Conservation (phyloP, 2,329 filamentous ascomycete genomes). For the Neofusicoccum laricinum region DNA sequence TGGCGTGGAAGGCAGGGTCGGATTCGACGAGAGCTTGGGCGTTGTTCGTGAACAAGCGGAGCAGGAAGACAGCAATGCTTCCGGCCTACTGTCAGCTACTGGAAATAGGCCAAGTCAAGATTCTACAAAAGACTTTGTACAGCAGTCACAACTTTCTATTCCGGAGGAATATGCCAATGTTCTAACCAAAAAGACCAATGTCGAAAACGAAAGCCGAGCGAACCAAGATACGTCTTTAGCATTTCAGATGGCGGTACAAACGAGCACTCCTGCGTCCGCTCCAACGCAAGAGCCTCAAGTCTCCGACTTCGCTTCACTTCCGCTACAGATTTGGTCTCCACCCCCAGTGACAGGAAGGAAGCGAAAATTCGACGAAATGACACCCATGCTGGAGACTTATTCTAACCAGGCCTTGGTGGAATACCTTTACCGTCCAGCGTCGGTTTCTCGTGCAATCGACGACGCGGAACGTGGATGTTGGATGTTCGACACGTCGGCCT, state of each 20-base stretch:
- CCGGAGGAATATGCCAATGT: not conserved
- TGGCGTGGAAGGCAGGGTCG: not conserved
- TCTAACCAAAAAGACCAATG: too few relatives aligned
- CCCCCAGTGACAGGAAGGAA: constrained; percentile 17
- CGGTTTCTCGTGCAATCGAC: constrained; percentile 20
- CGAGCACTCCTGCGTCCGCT: too few relatives aligned
- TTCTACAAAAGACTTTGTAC: not conserved
- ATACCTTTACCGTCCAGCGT: constrained; percentile 9
- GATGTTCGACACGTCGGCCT: constrained; percentile 59
- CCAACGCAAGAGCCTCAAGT: not conserved
- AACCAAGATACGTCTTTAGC: not conserved
- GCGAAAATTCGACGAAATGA: constrained; percentile 6
- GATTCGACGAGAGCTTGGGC: not conserved
- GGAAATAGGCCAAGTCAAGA: too few relatives aligned
- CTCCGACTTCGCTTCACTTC: constrained; percentile 25
- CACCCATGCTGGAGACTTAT: not conserved
- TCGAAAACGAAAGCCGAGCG: not conserved
- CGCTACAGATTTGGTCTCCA: constrained; percentile 27
- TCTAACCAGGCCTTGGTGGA: constrained; percentile 18
- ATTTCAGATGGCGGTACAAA: not conserved
- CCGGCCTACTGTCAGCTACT: not conserved
- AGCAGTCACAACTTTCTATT: not conserved
- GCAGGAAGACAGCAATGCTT: not conserved
- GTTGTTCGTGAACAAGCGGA: too few relatives aligned
- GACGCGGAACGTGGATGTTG: constrained; percentile 72